Evolutionary conservation across 2,329 filamentous ascomycete genomes (phyloP).

Genomic region (Zelopaecilomyces penicillatus): DNA sequence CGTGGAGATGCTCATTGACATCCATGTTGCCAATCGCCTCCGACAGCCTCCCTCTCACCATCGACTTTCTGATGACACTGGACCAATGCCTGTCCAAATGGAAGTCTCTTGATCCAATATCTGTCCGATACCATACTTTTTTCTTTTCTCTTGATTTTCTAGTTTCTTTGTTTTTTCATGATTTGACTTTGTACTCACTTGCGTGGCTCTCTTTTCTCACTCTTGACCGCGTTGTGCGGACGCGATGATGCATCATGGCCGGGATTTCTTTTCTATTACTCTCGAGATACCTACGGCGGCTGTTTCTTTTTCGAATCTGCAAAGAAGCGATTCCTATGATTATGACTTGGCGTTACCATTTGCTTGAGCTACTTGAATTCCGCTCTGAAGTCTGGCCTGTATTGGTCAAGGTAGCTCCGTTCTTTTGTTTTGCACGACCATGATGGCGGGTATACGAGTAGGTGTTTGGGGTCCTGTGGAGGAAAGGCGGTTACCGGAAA

Average conservation of each 20-base stretch:
- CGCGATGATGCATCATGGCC: constrained; percentile 4
- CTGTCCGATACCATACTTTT: not conserved
- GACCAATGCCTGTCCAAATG: constrained; percentile 26
- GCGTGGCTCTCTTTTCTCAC: not conserved
- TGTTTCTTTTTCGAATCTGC: constrained; percentile 13
- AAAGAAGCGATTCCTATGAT: constrained; percentile 16
- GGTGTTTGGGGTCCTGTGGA: no score
- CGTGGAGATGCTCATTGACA: constrained; percentile 45
- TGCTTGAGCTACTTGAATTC: constrained; percentile 6
- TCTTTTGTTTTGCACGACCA: no score
- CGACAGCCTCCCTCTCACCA: constrained; percentile 20
- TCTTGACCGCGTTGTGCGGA: not conserved
- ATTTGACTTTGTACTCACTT: not conserved
- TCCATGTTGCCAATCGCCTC: constrained; percentile 32
- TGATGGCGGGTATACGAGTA: no score
- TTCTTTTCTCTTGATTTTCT: constrained; percentile 1
- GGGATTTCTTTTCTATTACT: constrained; percentile 12
- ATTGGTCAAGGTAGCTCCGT: not conserved
- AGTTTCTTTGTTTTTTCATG: not conserved
- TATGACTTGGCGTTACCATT: constrained; percentile 18
- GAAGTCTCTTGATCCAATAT: not conserved
- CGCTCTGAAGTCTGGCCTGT: not conserved
- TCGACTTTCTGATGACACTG: constrained; percentile 27
- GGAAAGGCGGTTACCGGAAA: no score
- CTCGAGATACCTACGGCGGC: constrained; percentile 22